Evolutionary conservation across 345 rosid genomes (phyloP).

Genomic region (Gossypium arboreum): DNA sequence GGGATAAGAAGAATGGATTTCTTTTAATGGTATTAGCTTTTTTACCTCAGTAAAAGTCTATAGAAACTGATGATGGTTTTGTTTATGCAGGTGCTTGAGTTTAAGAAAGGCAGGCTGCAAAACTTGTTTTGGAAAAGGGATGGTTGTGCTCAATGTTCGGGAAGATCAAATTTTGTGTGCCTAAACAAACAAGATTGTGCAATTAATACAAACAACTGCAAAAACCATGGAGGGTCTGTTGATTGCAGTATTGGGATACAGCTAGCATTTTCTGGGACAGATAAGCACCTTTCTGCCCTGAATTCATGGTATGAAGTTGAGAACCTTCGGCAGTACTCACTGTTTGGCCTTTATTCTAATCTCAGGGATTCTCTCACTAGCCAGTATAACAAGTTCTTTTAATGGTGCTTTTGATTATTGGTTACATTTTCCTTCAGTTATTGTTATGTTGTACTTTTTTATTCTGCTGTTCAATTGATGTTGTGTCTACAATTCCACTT

Average conservation of each 20-base stretch:
- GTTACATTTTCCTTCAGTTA: not conserved
- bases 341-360: conserved; percentile 79
- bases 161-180: conserved; percentile 57
- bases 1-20: not conserved
- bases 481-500: not conserved
- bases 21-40: not conserved
- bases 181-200: conserved; percentile 88
- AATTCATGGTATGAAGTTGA: conserved; percentile 98
- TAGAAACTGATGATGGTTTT: not conserved
- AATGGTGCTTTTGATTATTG: conserved; percentile 20
- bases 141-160: conserved; percentile 78
- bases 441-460: conserved; percentile 3
- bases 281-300: conserved; percentile 73
- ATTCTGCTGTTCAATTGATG: conserved; percentile 9
- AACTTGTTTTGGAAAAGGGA: conserved; percentile 95
- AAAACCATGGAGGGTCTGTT: conserved; percentile 57
- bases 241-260: conserved; percentile 98
- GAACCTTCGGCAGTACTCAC: conserved; percentile 89
- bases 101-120: conserved; percentile 84
- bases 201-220: conserved; percentile 59
- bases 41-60: not conserved
- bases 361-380: conserved; percentile 62
- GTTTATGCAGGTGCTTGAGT: conserved; percentile 73
- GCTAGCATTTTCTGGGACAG: conserved; percentile 93
- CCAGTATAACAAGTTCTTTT: conserved; percentile 65